A percentile compares a stretch with the other conserved stretches of the same genome.
Evolutionary conservation across 371 early-diverging fungal species (phyloP).

Genomic region (Nosema muscidifuracis): DNA sequence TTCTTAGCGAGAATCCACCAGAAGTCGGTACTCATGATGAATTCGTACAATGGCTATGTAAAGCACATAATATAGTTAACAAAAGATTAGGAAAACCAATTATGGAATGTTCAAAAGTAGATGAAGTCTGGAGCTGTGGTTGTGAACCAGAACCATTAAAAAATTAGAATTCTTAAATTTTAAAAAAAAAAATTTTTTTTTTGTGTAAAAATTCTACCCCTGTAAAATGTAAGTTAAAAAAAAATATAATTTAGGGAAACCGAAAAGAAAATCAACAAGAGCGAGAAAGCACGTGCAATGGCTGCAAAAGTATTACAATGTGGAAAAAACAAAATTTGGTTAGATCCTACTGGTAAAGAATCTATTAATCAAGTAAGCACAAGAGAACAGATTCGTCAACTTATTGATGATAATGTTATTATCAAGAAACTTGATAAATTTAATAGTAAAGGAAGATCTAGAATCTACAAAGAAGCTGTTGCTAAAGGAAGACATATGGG

Average conservation of each 20-base stretch:
- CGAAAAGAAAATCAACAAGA: constrained; percentile 45
- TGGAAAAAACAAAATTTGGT: constrained; percentile 97
- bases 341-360: constrained; percentile 91
- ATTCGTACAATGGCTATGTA: constrained; percentile 80
- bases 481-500: constrained; percentile 97
- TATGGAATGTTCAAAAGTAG: constrained; percentile 83
- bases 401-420: constrained; percentile 89
- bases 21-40: constrained; percentile 68
- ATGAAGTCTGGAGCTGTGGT: constrained; percentile 77
- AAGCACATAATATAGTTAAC: constrained; percentile 90
- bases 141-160: constrained; percentile 39
- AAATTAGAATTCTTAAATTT: not conserved
- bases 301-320: constrained; percentile 93
- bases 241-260: constrained; percentile 43
- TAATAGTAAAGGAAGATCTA: constrained; percentile 88
- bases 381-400: constrained; percentile 79
- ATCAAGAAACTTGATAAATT: constrained; percentile 84
- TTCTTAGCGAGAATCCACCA: constrained; percentile 74
- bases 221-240: constrained; percentile 37
- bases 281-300: constrained; percentile 69
- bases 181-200: not conserved
- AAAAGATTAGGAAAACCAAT: constrained; percentile 73
- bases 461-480: constrained; percentile 82
- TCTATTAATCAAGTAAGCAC: constrained; percentile 92
- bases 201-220: not conserved